Percentiles rank a stretch among this genome's conserved stretches.
Evolutionary conservation across 2,329 filamentous ascomycete species (phyloP).

Genomic region (Biscogniauxia marginata): DNA sequence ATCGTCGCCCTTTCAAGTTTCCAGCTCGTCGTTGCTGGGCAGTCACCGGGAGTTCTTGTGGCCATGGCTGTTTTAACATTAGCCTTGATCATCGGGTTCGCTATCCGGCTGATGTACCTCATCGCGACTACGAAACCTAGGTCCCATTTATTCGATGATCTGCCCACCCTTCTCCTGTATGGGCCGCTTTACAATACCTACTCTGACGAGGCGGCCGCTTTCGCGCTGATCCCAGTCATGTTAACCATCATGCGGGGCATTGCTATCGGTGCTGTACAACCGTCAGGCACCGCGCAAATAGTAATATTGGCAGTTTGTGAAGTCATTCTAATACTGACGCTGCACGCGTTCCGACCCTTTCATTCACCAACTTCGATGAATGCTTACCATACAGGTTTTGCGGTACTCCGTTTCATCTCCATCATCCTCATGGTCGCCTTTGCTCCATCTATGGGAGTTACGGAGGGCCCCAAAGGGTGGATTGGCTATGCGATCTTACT

Average conservation of each 20-base stretch:
- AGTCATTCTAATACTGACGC: conserved; percentile 80
- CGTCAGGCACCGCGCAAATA: conserved; percentile 89
- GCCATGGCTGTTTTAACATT: conserved; percentile 75
- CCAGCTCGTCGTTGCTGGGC: conserved; percentile 74
- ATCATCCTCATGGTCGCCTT: conserved; percentile 80
- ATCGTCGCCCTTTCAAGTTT: conserved; percentile 86
- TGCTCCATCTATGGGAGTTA: conserved; percentile 76
- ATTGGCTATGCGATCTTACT: conserved; percentile 89
- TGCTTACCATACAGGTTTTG: conserved; percentile 85
- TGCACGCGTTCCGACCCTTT: conserved; percentile 89
- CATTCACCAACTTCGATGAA: conserved; percentile 95
- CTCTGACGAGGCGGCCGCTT: conserved; percentile 87
- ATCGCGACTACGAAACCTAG: conserved; percentile 80
- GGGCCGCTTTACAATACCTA: conserved; percentile 97
- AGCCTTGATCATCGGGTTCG: conserved; percentile 68
- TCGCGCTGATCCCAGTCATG: conserved; percentile 82
- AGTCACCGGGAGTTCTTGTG: conserved; percentile 69
- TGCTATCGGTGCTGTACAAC: conserved; percentile 88
- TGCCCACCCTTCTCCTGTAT: conserved; percentile 84
- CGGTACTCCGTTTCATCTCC: conserved; percentile 71
- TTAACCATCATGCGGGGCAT: conserved; percentile 84
- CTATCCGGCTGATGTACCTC: conserved; percentile 75
- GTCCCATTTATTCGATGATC: conserved; percentile 87
- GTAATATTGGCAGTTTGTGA: conserved; percentile 92
- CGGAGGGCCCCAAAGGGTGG: conserved; percentile 83